Percentiles rank a stretch among this genome's conserved stretches.
These are phyloP conservation scores for Bertia moriformis DNA, from an alignment of 2,329 filamentous ascomycete genomes.

Conservation along the genomic window DNA sequence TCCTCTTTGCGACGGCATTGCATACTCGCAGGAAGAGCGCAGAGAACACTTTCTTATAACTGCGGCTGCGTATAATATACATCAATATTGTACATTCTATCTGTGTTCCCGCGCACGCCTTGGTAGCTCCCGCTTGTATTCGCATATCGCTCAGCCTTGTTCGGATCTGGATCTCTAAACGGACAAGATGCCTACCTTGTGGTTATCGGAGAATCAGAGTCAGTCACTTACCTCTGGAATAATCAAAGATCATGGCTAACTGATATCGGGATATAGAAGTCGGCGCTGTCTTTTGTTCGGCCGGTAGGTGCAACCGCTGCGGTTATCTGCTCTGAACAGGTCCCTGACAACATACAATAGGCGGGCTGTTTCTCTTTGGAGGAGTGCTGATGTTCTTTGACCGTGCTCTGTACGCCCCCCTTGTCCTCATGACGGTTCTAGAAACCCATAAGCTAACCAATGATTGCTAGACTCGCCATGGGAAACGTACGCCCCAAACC, in stretches of 20 bases:
- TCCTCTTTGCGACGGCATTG: no score
- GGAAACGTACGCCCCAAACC: conserved; percentile 56
- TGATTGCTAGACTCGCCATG: conserved; percentile 79
- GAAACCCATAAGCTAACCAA: no score
- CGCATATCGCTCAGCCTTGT: no score
- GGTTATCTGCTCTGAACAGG: background rate
- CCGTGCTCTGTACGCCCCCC: conserved; percentile 47
- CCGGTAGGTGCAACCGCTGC: conserved; percentile 45
- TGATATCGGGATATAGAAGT: conserved; percentile 61
- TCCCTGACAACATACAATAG: conserved; percentile 27
- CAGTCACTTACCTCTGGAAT: conserved; percentile 24
- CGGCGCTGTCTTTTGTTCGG: conserved; percentile 93
- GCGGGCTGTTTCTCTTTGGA: conserved; percentile 85
- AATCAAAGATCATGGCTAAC: conserved; percentile 12
- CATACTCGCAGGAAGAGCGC: no score
- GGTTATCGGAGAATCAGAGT: conserved; percentile 94
- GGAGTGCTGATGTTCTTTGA: conserved; percentile 97
- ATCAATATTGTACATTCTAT: no score
- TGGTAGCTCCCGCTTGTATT: no score
- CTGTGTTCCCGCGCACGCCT: no score
- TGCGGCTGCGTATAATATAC: no score
- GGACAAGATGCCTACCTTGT: conserved; percentile 79
- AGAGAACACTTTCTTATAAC: no score
- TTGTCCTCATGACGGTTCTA: no score
- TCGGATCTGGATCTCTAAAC: no score